These are phyloP conservation scores for Claviceps digitariae DNA, from an alignment of 2,329 filamentous ascomycete species.

Conservation along the genomic window DNA sequence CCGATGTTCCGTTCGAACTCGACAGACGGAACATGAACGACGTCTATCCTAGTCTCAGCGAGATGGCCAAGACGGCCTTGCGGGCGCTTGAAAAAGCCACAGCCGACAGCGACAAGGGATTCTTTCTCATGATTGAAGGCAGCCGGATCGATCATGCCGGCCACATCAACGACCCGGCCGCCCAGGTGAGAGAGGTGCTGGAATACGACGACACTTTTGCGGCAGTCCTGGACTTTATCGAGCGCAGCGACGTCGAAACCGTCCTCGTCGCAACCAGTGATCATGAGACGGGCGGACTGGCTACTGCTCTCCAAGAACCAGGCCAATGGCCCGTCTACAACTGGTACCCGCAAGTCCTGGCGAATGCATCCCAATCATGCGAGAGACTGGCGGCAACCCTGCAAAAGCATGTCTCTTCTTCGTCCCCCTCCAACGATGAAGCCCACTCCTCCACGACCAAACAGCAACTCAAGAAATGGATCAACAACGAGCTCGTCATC, in stretches of 20 bases:
- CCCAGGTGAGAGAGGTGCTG: conserved; percentile 83
- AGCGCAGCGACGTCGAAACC: conserved; percentile 57
- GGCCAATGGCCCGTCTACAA: conserved; percentile 42
- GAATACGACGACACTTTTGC: conserved; percentile 84
- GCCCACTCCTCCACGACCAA: conserved; percentile 6
- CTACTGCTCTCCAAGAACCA: conserved; percentile 56
- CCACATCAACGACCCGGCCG: conserved; percentile 69
- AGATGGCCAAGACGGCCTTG: conserved; percentile 80
- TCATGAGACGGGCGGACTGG: conserved; percentile 87
- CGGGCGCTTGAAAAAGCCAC: conserved; percentile 70
- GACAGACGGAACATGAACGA: conserved; percentile 71
- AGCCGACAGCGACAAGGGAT: conserved; percentile 72
- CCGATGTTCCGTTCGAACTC: conserved; percentile 85
- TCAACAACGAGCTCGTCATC: conserved; percentile 53
- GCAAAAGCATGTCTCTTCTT: conserved; percentile 36
- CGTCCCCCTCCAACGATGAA: neutral
- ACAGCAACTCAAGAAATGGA: conserved; percentile 43
- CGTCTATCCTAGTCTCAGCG: conserved; percentile 74
- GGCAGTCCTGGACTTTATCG: conserved; percentile 72
- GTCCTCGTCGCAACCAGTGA: conserved; percentile 85
- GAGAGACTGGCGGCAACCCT: conserved; percentile 57
- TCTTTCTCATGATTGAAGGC: conserved; percentile 98
- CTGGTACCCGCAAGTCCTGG: conserved; percentile 76
- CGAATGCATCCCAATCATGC: conserved; percentile 61
- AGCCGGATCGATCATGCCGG: conserved; percentile 94